phyloP scores from a whole-genome alignment of 2,329 filamentous ascomycete species.

The Teratosphaeriaceae sp. region DNA sequence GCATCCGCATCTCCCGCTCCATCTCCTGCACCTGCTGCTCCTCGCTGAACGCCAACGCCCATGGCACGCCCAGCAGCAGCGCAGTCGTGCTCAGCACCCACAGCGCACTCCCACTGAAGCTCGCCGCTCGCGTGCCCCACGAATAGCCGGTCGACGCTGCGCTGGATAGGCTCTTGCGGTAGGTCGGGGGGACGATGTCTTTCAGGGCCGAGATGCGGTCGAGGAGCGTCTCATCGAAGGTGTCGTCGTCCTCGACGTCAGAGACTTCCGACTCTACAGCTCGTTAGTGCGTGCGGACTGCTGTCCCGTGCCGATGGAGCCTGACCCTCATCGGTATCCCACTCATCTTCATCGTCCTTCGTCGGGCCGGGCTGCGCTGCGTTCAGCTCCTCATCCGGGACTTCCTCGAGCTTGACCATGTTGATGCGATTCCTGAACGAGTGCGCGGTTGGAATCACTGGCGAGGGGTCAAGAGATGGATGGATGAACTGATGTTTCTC shows the following conservation, averaged over 20 bases:
- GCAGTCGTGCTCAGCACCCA: slow-evolving; percentile 90
- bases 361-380: slow-evolving; percentile 57
- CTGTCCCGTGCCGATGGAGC: no score
- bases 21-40: slow-evolving; percentile 96
- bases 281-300: no score
- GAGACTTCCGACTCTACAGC: slow-evolving; percentile 71
- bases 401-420: slow-evolving; percentile 97
- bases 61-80: slow-evolving; percentile 85
- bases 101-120: slow-evolving; percentile 75
- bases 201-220: slow-evolving; percentile 38
- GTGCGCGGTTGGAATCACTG: neutral
- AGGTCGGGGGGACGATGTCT: slow-evolving; percentile 39
- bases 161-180: slow-evolving; percentile 36
- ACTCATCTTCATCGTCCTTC: slow-evolving; percentile 64
- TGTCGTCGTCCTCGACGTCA: slow-evolving; percentile 57
- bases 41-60: slow-evolving; percentile 86
- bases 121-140: slow-evolving; percentile 54
- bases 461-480: neutral
- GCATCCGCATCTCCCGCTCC: slow-evolving; percentile 96
- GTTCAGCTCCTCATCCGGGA: slow-evolving; percentile 92
- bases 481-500: slow-evolving; percentile 5
- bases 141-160: slow-evolving; percentile 46
- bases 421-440: slow-evolving; percentile 28
- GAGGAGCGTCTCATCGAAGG: slow-evolving; percentile 38
- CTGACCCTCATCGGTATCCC: slow-evolving; percentile 87